A percentile compares a stretch with the other conserved stretches of the same genome.
phyloP scores from a whole-genome alignment of 805 yeast species.

The Yarrowia bubula region DNA sequence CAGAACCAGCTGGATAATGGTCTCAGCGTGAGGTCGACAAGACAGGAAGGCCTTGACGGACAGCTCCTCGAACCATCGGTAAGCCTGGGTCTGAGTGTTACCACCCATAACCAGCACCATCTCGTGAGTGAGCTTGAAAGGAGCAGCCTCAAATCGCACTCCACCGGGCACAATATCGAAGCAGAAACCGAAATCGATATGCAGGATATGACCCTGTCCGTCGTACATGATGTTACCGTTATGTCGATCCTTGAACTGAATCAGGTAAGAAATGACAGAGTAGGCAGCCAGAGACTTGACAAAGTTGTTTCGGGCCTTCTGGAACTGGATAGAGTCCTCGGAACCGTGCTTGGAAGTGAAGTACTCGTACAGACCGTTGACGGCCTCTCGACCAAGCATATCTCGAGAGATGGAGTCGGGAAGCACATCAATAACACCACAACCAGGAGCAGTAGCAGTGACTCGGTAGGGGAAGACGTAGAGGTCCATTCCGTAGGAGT shows the following conservation, averaged over 20 bases:
- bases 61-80: slow-evolving; percentile 88
- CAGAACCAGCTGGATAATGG: slow-evolving; percentile 75
- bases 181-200: slow-evolving; percentile 97
- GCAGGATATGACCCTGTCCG: slow-evolving; percentile 90
- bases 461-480: slow-evolving; percentile 92
- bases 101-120: slow-evolving; percentile 99
- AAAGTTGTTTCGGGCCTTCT: slow-evolving; percentile 86
- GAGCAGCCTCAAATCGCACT: slow-evolving; percentile 96
- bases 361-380: slow-evolving; percentile 91
- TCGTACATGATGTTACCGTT: slow-evolving; percentile 98
- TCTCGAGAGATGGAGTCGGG: slow-evolving; percentile 95
- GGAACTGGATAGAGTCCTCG: slow-evolving; percentile 86
- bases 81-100: slow-evolving; percentile 75
- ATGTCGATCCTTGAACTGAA: slow-evolving; percentile 94
- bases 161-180: slow-evolving; percentile 99
- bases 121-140: slow-evolving; percentile 92
- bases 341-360: slow-evolving; percentile 90
- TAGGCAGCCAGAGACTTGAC: slow-evolving; percentile 92
- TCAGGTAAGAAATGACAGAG: slow-evolving; percentile 81
- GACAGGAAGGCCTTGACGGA: slow-evolving; percentile 91
- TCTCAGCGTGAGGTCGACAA: slow-evolving; percentile 82
- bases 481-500: slow-evolving; percentile 79
- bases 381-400: slow-evolving; percentile 98
- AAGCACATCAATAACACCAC: slow-evolving; percentile 97
- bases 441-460: slow-evolving; percentile 98